Evolutionary conservation across 768 basidiomycete genomes (phyloP), one percentile per base, ranked within the genome.

Genomic region (Hygrophoropsis aurantiaca): DNA sequence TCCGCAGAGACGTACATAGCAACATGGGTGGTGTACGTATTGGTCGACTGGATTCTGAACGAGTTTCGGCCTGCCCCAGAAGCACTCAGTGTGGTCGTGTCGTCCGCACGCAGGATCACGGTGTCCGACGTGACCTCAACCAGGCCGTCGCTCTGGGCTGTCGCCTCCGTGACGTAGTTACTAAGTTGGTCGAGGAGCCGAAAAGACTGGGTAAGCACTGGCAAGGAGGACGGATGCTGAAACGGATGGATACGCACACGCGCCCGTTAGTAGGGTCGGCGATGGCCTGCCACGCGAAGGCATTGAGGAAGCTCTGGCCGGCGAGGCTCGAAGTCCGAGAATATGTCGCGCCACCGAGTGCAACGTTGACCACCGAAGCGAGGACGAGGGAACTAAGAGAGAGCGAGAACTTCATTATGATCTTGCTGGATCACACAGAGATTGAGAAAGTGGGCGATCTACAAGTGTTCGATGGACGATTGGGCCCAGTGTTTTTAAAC

Each of bases 61-160:
- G 70, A 69, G 23, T 66, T 64, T 32, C 71, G 56, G 30, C 71
- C 72, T 0, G 67, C 57, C 5, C 58, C 67, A 6, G 41, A 42
- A 7, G 69, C 4, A 6, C 30, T 53, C 8, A 74, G 58, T 5
- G 53, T 49, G 10, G 72, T 69, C 13, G 51, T 60, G 34, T 59
- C 23, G 33, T 73, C 71, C 3, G 67, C 63, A 1, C 65, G 57
- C 18, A 72, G 46, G 11, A 55, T 62, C 11, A 71, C 58, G 3
- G 54, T 50, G 51, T 78, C 68, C 13, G 71, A 73, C 13, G 71
- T 72, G 3, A 82, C 70, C 49, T 69, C 84, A 3, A 82, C 84
- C 40, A 89, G 58, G 54, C 86, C 84, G 40, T 74, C 59, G 11
- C 67, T 63, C 20, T 69, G 49, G 0, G 86, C 85, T 0, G 79